Percentiles rank a stretch among this genome's conserved stretches.
These are phyloP conservation scores for Microdochium nivale DNA, from an alignment of 2,329 filamentous ascomycete species.

Conservation along the genomic window DNA sequence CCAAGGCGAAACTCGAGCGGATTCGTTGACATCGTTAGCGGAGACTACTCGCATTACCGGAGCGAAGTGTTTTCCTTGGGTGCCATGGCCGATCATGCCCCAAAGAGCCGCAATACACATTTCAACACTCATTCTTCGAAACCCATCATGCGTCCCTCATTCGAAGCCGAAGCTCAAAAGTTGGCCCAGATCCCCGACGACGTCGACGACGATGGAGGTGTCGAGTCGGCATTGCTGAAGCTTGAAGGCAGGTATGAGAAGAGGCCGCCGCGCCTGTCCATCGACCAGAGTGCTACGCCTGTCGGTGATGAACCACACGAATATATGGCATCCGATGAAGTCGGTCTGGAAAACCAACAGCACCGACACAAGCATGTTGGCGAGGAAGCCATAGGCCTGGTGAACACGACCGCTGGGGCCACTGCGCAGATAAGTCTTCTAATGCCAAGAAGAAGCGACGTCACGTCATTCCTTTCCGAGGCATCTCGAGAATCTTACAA, in stretches of 20 bases:
- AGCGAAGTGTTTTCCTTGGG: constrained; percentile 48
- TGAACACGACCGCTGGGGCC: not conserved
- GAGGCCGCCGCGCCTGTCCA: constrained; percentile 31
- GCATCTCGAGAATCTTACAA: constrained; percentile 67
- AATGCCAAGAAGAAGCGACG: not conserved
- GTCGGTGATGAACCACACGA: no score
- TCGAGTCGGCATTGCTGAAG: constrained; percentile 88
- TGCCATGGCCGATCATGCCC: constrained; percentile 42
- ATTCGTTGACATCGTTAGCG: constrained; percentile 35
- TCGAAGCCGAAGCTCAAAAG: constrained; percentile 80
- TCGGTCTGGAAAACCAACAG: constrained; percentile 29
- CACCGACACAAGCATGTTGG: constrained; percentile 37
- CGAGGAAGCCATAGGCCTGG: constrained; percentile 25
- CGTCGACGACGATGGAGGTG: constrained; percentile 66
- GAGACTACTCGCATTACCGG: constrained; percentile 31
- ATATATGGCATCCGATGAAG: not conserved
- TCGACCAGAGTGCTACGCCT: constrained; percentile 21
- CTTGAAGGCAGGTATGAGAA: constrained; percentile 78
- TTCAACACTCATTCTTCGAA: constrained; percentile 56
- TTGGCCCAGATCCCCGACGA: constrained; percentile 86
- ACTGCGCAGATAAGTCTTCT: not conserved
- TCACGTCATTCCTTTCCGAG: constrained; percentile 38
- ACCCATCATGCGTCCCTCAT: constrained; percentile 61
- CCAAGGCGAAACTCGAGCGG: constrained; percentile 27
- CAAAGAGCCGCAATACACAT: constrained; percentile 40